Conservation (phyloP, 108 stramenopile genomes). For the Skeletonema marinoi region DNA sequence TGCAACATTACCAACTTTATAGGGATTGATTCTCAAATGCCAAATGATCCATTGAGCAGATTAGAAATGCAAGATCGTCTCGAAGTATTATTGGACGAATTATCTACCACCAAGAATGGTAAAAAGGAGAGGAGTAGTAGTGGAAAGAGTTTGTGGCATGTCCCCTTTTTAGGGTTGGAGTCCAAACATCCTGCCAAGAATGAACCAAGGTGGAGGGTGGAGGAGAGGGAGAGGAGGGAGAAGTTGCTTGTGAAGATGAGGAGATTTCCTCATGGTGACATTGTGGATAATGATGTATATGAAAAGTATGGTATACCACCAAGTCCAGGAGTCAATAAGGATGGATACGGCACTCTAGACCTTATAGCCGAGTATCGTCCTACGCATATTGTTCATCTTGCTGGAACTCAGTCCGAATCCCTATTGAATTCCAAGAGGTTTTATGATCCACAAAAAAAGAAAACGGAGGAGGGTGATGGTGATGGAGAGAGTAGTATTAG, state of each 20-base stretch:
- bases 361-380: slow-evolving; percentile 50
- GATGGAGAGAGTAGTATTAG: slow-evolving; percentile 33
- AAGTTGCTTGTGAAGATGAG: slow-evolving; percentile 12
- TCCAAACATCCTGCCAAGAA: slow-evolving; percentile 29
- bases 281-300: not conserved
- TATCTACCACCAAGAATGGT: slow-evolving; percentile 36
- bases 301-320: slow-evolving; percentile 27
- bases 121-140: too few relatives aligned
- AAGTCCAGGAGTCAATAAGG: slow-evolving; percentile 22
- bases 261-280: not conserved
- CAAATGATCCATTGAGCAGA: slow-evolving; percentile 67
- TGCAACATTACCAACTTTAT: slow-evolving; percentile 69
- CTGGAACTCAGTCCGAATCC: slow-evolving; percentile 54
- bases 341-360: slow-evolving; percentile 33
- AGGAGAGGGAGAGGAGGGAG: not conserved
- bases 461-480: slow-evolving; percentile 36
- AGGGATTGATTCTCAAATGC: slow-evolving; percentile 70
- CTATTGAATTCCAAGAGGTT: slow-evolving; percentile 42
- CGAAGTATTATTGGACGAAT: slow-evolving; percentile 45
- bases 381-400: slow-evolving; percentile 81
- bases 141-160: slow-evolving; percentile 10
- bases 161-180: slow-evolving; percentile 70
- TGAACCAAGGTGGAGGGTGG: not conserved
- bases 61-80: slow-evolving; percentile 61
- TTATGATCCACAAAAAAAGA: slow-evolving; percentile 19